phyloP scores from a whole-genome alignment of 2,329 filamentous ascomycete genomes.

The Laburnicola sp. region DNA sequence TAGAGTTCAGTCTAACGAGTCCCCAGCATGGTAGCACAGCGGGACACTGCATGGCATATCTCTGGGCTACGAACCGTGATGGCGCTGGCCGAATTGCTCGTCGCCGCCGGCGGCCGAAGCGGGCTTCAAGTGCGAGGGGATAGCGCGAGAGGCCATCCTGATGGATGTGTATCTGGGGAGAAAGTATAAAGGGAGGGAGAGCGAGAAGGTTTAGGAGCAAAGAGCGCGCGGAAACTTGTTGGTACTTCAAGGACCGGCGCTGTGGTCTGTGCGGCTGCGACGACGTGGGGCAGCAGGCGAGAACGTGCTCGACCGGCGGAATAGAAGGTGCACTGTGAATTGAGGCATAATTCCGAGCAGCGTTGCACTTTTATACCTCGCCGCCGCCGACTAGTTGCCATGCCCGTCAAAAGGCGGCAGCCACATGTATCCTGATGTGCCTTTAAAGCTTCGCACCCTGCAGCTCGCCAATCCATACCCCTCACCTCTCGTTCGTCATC shows the following conservation, averaged over 20 bases:
- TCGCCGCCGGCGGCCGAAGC: constrained; percentile 47
- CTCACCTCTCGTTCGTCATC: constrained; percentile 9
- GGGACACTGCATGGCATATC: constrained; percentile 70
- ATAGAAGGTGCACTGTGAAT: background rate
- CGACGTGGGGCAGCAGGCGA: constrained; percentile 20
- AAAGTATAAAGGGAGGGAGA: constrained; percentile 6
- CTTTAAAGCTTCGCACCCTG: constrained; percentile 8
- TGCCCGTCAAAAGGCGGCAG: background rate
- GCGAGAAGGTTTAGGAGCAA: constrained; percentile 8
- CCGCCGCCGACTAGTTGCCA: background rate
- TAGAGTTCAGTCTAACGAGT: too few relatives aligned
- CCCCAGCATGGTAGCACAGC: too few relatives aligned
- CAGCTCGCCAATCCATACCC: constrained; percentile 17
- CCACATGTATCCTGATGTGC: background rate
- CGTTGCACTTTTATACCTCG: constrained; percentile 5
- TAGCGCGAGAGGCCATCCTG: constrained; percentile 71
- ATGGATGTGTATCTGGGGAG: constrained; percentile 6
- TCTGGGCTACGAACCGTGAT: constrained; percentile 82
- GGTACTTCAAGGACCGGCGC: constrained; percentile 1
- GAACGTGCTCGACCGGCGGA: constrained; percentile 11
- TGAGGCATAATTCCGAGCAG: background rate
- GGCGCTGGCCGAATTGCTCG: constrained; percentile 62
- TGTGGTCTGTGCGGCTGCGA: constrained; percentile 10
- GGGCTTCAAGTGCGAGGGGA: constrained; percentile 83
- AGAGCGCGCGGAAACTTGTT: constrained; percentile 3